These are phyloP conservation scores for Diversispora eburnea DNA, from an alignment of 192 early-diverging fungal species.

Conservation along the genomic window DNA sequence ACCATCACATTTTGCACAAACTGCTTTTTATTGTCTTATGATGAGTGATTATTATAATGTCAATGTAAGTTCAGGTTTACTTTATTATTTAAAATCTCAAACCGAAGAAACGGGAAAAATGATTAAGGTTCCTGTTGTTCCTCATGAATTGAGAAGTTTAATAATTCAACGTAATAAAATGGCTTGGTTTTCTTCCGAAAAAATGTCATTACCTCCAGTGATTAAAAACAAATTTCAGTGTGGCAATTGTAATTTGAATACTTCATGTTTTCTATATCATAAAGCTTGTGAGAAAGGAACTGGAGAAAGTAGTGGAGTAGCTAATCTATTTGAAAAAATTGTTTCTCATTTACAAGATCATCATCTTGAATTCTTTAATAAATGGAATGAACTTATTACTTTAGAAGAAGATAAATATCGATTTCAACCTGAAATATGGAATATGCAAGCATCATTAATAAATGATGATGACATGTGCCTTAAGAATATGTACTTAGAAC, in stretches of 20 bases:
- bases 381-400: constrained; percentile 74
- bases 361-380: constrained; percentile 68
- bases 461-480: constrained; percentile 46
- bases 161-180: constrained; percentile 75
- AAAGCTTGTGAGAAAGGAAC: constrained; percentile 68
- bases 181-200: constrained; percentile 49
- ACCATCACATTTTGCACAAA: constrained; percentile 75
- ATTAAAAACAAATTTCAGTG: constrained; percentile 60
- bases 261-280: constrained; percentile 71
- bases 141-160: constrained; percentile 68
- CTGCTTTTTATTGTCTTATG: constrained; percentile 78
- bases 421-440: constrained; percentile 70
- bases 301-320: constrained; percentile 52
- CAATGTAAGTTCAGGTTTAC: constrained; percentile 59
- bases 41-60: constrained; percentile 81
- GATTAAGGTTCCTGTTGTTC: constrained; percentile 53
- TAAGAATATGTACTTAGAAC: constrained; percentile 15
- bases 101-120: constrained; percentile 45
- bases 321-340: constrained; percentile 55
- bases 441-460: constrained; percentile 39
- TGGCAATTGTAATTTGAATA: constrained; percentile 58
- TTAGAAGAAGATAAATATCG: constrained; percentile 62
- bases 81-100: constrained; percentile 70
- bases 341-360: constrained; percentile 55
- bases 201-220: constrained; percentile 64